Evolutionary conservation across 1,139 yeast species (phyloP).

Genomic region (Kodamaea sp.): DNA sequence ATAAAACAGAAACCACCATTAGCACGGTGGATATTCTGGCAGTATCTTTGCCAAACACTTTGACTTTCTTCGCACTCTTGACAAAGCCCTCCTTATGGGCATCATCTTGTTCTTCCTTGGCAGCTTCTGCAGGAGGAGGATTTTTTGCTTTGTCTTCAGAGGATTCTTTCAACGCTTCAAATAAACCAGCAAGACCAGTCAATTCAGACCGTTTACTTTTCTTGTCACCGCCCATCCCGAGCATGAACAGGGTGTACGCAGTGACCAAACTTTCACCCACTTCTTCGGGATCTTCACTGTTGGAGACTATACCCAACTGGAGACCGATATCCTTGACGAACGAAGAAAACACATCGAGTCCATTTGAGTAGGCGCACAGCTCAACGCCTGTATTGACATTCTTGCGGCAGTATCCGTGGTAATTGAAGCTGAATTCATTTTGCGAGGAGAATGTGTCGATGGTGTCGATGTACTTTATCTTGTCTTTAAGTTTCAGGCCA

Average conservation of each 20-base stretch:
- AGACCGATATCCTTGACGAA: constrained; percentile 11
- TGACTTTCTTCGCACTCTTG: constrained; percentile 3
- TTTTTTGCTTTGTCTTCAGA: too few relatives aligned
- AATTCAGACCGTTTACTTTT: too few relatives aligned
- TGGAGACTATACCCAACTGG: constrained; percentile 46
- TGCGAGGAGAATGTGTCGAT: constrained; percentile 49
- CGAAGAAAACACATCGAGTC: constrained; percentile 10
- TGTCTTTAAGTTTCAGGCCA: constrained; percentile 19
- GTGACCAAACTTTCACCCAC: constrained; percentile 19
- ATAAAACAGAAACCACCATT: constrained; percentile 4
- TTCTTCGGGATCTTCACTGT: constrained; percentile 33
- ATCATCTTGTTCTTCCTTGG: too few relatives aligned
- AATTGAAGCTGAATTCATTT: constrained; percentile 44
- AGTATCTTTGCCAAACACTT: constrained; percentile 3
- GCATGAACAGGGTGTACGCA: constrained; percentile 9
- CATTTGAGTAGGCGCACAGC: constrained; percentile 6
- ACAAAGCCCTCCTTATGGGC: too few relatives aligned
- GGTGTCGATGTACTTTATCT: constrained; percentile 21
- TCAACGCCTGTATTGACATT: constrained; percentile 15
- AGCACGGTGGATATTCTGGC: constrained; percentile 3
- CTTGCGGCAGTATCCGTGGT: constrained; percentile 51
- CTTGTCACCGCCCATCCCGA: too few relatives aligned
- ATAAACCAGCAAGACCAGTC: too few relatives aligned
- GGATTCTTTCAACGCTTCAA: too few relatives aligned
- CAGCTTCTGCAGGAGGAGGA: too few relatives aligned